phyloP scores from a whole-genome alignment of 2,329 filamentous ascomycete species.

The Mycosphaerella sp. region DNA sequence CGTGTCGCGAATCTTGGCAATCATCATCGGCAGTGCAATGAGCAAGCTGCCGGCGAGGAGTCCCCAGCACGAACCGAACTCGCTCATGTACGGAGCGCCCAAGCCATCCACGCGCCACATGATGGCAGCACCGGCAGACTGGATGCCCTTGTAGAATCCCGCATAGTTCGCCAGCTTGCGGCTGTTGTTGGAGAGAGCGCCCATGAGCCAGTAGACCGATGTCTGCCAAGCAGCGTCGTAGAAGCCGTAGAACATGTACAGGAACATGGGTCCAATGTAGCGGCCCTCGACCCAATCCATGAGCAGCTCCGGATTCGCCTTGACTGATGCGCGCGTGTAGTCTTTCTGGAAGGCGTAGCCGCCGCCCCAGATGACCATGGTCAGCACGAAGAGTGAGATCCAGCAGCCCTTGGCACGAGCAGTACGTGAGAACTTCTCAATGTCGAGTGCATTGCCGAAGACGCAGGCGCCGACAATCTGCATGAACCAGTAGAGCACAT shows the following conservation, averaged over 20 bases:
- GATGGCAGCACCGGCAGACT: constrained; percentile 77
- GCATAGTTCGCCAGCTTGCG: constrained; percentile 88
- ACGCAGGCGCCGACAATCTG: constrained; percentile 71
- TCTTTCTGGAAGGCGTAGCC: constrained; percentile 69
- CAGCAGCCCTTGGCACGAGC: constrained; percentile 61
- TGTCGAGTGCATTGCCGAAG: constrained; percentile 67
- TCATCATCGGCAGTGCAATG: constrained; percentile 71
- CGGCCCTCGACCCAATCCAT: constrained; percentile 61
- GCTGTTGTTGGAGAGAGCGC: constrained; percentile 82
- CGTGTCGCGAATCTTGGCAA: constrained; percentile 73
- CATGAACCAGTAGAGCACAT: constrained; percentile 64
- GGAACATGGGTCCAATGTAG: constrained; percentile 73
- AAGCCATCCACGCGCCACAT: constrained; percentile 64
- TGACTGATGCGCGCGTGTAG: constrained; percentile 44
- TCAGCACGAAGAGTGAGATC: constrained; percentile 57
- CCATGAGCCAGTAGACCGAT: constrained; percentile 92
- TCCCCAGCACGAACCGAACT: constrained; percentile 72
- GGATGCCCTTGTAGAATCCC: constrained; percentile 84
- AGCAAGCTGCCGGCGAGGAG: constrained; percentile 67
- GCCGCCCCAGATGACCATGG: constrained; percentile 74
- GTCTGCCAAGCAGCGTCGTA: constrained; percentile 90
- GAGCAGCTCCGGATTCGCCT: constrained; percentile 26
- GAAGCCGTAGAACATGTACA: constrained; percentile 87
- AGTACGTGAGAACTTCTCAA: constrained; percentile 51
- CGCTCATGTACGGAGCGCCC: constrained; percentile 58